Evolutionary conservation across 2,329 filamentous ascomycete species (phyloP).

Genomic region (Berkeleyomyces rouxiae): DNA sequence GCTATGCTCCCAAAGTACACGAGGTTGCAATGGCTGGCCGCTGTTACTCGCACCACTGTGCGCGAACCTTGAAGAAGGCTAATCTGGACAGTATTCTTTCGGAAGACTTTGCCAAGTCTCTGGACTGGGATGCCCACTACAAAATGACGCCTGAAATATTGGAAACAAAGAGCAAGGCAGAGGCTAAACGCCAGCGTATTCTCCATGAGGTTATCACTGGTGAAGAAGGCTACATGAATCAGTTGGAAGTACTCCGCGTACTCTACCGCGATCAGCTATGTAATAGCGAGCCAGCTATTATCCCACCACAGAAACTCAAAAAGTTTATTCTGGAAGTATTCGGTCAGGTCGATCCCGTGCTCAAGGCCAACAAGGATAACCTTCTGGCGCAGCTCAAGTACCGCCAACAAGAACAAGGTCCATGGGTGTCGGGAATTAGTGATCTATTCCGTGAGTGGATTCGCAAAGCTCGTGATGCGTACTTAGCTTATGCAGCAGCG

Average conservation of each 20-base stretch:
- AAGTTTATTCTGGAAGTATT: slow-evolving; percentile 78
- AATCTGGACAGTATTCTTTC: slow-evolving; percentile 61
- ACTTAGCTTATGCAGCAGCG: slow-evolving; percentile 78
- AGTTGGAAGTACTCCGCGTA: slow-evolving; percentile 68
- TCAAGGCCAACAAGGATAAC: slow-evolving; percentile 82
- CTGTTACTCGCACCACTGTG: slow-evolving; percentile 90
- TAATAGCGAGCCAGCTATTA: slow-evolving; percentile 58
- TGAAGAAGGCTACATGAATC: slow-evolving; percentile 80
- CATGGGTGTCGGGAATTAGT: slow-evolving; percentile 85
- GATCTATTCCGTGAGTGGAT: slow-evolving; percentile 99
- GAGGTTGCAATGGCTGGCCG: slow-evolving; percentile 50
- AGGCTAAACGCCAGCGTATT: slow-evolving; percentile 83
- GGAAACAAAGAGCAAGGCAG: slow-evolving; percentile 60
- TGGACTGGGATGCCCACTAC: slow-evolving; percentile 86
- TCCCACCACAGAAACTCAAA: slow-evolving; percentile 58
- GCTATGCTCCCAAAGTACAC: slow-evolving; percentile 77
- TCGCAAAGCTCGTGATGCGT: slow-evolving; percentile 72
- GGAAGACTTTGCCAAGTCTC: slow-evolving; percentile 47
- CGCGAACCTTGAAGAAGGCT: slow-evolving; percentile 84
- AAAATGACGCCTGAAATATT: slow-evolving; percentile 62
- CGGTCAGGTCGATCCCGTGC: slow-evolving; percentile 75
- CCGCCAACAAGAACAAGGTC: slow-evolving; percentile 88
- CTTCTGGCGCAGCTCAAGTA: slow-evolving; percentile 90
- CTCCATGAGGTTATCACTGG: slow-evolving; percentile 89
- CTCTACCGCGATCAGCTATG: slow-evolving; percentile 73